Conservation (phyloP, 306 rosid genomes). For the Cyamopsis tetragonoloba region DNA sequence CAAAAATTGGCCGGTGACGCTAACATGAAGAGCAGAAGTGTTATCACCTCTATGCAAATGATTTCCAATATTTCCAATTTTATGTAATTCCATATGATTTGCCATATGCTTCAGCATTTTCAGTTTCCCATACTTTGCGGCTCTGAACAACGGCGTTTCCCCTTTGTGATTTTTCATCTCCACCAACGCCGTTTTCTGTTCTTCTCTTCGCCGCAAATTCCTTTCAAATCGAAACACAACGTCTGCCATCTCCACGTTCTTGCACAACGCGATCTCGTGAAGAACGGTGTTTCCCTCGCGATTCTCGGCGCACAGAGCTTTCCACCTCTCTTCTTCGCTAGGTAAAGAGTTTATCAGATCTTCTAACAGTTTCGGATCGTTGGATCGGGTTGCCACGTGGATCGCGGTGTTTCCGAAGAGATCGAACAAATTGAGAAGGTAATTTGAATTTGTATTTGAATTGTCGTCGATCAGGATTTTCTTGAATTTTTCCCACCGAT, state of each 20-base stretch:
- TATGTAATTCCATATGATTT: background rate
- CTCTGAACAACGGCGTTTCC: conserved; percentile 22
- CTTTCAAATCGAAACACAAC: background rate
- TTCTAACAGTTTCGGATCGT: background rate
- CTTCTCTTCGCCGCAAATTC: background rate
- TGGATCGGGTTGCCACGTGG: background rate
- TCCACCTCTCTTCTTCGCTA: background rate
- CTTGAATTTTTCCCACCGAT: background rate
- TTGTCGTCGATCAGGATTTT: background rate
- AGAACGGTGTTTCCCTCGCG: background rate
- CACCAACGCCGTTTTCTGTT: background rate
- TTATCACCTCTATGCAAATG: background rate
- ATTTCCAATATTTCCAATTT: background rate
- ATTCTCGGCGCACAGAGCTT: background rate
- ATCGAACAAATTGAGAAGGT: background rate
- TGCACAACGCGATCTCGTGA: background rate
- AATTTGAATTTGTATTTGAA: no score
- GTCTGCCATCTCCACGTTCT: background rate
- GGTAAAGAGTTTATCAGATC: background rate
- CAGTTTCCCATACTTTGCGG: background rate
- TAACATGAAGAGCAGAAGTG: background rate
- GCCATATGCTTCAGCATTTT: background rate
- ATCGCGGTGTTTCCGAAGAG: background rate
- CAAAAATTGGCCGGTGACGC: background rate
- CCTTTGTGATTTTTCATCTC: background rate